These are phyloP conservation scores for Aspergillus leporis DNA, from an alignment of 495 filamentous ascomycete species.

Conservation along the genomic window DNA sequence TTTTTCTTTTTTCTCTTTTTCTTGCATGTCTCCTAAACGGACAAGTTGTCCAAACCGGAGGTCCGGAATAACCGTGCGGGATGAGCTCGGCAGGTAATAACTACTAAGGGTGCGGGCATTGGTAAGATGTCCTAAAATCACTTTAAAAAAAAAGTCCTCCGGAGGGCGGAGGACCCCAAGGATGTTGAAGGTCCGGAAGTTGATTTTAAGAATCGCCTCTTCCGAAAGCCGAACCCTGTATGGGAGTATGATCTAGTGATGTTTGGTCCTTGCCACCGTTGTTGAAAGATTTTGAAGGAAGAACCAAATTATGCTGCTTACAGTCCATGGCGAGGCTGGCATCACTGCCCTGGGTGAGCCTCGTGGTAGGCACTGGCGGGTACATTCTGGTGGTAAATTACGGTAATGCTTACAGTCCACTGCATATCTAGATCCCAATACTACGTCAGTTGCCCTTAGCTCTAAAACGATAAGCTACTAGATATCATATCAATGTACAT, in stretches of 20 bases:
- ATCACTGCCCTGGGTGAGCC: neutral
- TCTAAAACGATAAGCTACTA: neutral
- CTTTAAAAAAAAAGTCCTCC: neutral
- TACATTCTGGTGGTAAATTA: neutral
- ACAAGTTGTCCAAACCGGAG: neutral
- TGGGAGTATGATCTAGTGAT: neutral
- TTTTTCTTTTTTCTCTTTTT: neutral
- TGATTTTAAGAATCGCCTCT: constrained; percentile 2
- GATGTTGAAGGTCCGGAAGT: neutral
- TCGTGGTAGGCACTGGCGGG: neutral
- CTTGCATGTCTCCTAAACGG: neutral
- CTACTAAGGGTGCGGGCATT: neutral
- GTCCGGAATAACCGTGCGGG: constrained; percentile 12
- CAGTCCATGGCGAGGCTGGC: constrained; percentile 15
- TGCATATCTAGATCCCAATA: neutral
- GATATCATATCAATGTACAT: neutral
- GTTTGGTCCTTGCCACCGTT: constrained; percentile 9
- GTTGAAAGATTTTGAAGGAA: neutral
- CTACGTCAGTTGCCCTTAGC: neutral
- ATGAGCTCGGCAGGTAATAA: constrained; percentile 2
- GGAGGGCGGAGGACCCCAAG: neutral
- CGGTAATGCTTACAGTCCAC: neutral
- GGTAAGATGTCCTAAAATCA: neutral
- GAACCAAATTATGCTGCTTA: constrained; percentile 7
- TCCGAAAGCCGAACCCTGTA: constrained; percentile 10